Evolutionary conservation across 768 basidiomycete species (phyloP).

Genomic region (Boletus coccyginus): DNA sequence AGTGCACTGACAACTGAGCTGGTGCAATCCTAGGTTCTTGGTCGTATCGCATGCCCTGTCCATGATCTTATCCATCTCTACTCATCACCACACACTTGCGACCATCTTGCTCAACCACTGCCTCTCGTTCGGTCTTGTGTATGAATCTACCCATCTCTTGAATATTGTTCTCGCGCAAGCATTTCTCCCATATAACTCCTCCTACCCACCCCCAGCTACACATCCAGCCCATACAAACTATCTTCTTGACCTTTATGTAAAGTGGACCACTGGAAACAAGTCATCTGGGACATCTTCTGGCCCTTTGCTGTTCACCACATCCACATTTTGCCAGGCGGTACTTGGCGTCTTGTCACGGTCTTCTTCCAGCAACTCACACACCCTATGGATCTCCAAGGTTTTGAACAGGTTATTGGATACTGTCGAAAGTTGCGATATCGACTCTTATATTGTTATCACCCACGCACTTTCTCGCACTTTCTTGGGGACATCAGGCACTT

Average conservation of each 20-base stretch:
- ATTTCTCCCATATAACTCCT: conserved; percentile 26
- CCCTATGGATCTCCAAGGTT: conserved; percentile 45
- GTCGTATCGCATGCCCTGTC: conserved; percentile 52
- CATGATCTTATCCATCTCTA: conserved; percentile 44
- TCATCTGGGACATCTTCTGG: not conserved
- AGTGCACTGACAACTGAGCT: conserved; percentile 11
- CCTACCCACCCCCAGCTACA: conserved; percentile 32
- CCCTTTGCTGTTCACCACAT: conserved; percentile 23
- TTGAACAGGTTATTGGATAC: conserved; percentile 35
- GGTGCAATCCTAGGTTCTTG: conserved; percentile 36
- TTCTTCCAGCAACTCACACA: conserved; percentile 30
- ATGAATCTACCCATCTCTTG: conserved; percentile 45
- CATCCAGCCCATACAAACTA: conserved; percentile 48
- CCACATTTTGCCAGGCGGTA: conserved; percentile 25
- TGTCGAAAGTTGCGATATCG: conserved; percentile 31
- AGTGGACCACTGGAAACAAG: conserved; percentile 33
- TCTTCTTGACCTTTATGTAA: conserved; percentile 42
- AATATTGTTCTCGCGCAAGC: conserved; percentile 40
- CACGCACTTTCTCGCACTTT: conserved; percentile 27
- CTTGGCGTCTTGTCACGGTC: conserved; percentile 17
- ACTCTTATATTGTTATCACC: conserved; percentile 32
- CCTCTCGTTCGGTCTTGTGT: conserved; percentile 39
- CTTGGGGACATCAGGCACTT: conserved; percentile 1
- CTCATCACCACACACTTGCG: conserved; percentile 48
- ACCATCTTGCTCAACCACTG: conserved; percentile 50